phyloP scores from a whole-genome alignment of 768 basidiomycete species.

The Plicaturopsis crispa region DNA sequence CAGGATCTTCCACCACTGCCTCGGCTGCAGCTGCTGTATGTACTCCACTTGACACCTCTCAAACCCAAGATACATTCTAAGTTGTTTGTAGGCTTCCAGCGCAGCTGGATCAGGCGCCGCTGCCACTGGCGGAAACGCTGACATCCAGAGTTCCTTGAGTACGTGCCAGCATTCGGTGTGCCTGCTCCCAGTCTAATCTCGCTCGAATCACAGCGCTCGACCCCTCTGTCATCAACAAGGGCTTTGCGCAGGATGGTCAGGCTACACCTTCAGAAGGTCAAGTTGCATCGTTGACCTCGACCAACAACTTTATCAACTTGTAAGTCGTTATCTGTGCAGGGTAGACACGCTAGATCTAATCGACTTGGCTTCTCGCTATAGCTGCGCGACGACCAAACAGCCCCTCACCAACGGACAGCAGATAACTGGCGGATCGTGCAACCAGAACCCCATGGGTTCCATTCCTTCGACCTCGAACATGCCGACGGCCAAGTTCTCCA shows the following conservation, averaged over 20 bases:
- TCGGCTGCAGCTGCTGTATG: too few species aligned
- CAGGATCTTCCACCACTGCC: too few species aligned
- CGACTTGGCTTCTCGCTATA: too few species aligned
- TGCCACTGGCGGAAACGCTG: background rate
- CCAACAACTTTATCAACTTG: slow-evolving; percentile 65
- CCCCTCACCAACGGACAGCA: slow-evolving; percentile 43
- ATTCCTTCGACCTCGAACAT: slow-evolving; percentile 35
- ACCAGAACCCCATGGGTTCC: slow-evolving; percentile 42
- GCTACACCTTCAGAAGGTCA: slow-evolving; percentile 35
- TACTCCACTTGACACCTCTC: too few species aligned
- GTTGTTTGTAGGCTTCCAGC: background rate
- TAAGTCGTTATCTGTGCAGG: too few species aligned
- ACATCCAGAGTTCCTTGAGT: slow-evolving; percentile 12
- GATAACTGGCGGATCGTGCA: slow-evolving; percentile 40
- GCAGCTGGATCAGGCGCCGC: background rate
- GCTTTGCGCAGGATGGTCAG: slow-evolving; percentile 46
- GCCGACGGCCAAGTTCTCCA: slow-evolving; percentile 40
- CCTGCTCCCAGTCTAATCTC: slow-evolving; percentile 1
- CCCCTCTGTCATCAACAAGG: slow-evolving; percentile 33
- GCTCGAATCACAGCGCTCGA: slow-evolving; percentile 25
- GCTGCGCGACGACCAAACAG: slow-evolving; percentile 20
- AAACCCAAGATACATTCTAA: too few species aligned
- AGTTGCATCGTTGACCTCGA: slow-evolving; percentile 41
- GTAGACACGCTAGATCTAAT: too few species aligned
- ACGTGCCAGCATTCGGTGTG: slow-evolving; percentile 6